These are phyloP conservation scores for Scytalidium sp. DNA, from an alignment of 2,329 filamentous ascomycete species.

Conservation along the genomic window DNA sequence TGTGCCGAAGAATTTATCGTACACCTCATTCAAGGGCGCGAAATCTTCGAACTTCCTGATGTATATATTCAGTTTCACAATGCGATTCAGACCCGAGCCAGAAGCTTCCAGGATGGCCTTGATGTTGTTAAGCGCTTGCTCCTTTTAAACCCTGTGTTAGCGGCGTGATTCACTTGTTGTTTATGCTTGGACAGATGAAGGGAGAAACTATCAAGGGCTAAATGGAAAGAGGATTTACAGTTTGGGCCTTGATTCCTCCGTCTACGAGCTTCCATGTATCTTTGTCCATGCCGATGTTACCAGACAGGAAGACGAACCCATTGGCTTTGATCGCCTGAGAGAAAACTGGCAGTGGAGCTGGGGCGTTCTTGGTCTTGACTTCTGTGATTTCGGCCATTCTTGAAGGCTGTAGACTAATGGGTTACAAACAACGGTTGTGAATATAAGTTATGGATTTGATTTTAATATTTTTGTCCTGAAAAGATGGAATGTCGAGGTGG, in stretches of 20 bases:
- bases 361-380: background rate
- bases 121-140: constrained; percentile 69
- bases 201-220: background rate
- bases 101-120: constrained; percentile 66
- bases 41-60: constrained; percentile 72
- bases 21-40: constrained; percentile 71
- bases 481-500: no score
- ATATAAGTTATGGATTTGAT: no score
- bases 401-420: background rate
- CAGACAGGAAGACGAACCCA: constrained; percentile 68
- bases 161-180: background rate
- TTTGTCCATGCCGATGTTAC: constrained; percentile 66
- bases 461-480: no score
- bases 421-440: no score
- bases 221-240: constrained; percentile 31
- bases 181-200: constrained; percentile 1
- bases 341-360: background rate
- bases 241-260: constrained; percentile 64
- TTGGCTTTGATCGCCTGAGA: constrained; percentile 60
- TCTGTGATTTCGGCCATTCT: constrained; percentile 1
- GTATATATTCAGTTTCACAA: constrained; percentile 74
- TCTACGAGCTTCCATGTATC: constrained; percentile 55
- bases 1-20: constrained; percentile 64
- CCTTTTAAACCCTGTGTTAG: constrained; percentile 25
- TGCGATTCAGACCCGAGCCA: constrained; percentile 59